phyloP scores from a whole-genome alignment of 768 basidiomycete genomes.

The Dioszegia crocea region DNA sequence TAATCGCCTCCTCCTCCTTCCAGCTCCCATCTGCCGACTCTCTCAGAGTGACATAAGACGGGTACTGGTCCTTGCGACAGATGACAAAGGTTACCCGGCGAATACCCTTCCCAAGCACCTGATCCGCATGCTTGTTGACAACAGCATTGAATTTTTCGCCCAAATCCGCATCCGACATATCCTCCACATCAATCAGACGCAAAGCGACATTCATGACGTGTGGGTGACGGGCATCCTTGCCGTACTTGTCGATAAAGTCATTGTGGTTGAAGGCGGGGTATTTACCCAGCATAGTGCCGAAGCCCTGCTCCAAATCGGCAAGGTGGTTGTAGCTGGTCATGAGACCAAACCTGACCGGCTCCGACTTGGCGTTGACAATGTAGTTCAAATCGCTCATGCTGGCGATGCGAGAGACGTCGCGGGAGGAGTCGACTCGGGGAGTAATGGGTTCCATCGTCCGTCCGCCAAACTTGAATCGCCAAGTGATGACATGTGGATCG shows the following conservation, averaged over 20 bases:
- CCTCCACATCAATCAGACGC: slow-evolving; percentile 75
- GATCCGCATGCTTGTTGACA: slow-evolving; percentile 62
- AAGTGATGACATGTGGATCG: slow-evolving; percentile 74
- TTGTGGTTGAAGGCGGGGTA: slow-evolving; percentile 69
- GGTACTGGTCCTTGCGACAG: slow-evolving; percentile 86
- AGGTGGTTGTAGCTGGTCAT: slow-evolving; percentile 85
- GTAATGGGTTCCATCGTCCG: slow-evolving; percentile 54
- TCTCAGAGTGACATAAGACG: slow-evolving; percentile 88
- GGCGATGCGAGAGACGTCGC: slow-evolving; percentile 68
- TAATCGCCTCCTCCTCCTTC: slow-evolving; percentile 92
- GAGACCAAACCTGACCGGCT: slow-evolving; percentile 84
- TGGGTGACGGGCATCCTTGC: slow-evolving; percentile 66
- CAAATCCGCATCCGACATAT: slow-evolving; percentile 75
- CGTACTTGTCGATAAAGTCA: slow-evolving; percentile 73
- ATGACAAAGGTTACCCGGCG: slow-evolving; percentile 88
- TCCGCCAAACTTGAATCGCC: slow-evolving; percentile 92
- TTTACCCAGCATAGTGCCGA: slow-evolving; percentile 65
- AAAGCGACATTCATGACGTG: slow-evolving; percentile 93
- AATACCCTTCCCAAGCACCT: slow-evolving; percentile 71
- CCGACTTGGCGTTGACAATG: slow-evolving; percentile 73
- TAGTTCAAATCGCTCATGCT: slow-evolving; percentile 96
- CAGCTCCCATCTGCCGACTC: slow-evolving; percentile 61
- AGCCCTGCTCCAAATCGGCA: slow-evolving; percentile 64
- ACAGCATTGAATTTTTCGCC: slow-evolving; percentile 63
- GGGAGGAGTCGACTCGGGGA: slow-evolving; percentile 48